Conservation (phyloP, 768 basidiomycete species). For the Boletus reticulatus region DNA sequence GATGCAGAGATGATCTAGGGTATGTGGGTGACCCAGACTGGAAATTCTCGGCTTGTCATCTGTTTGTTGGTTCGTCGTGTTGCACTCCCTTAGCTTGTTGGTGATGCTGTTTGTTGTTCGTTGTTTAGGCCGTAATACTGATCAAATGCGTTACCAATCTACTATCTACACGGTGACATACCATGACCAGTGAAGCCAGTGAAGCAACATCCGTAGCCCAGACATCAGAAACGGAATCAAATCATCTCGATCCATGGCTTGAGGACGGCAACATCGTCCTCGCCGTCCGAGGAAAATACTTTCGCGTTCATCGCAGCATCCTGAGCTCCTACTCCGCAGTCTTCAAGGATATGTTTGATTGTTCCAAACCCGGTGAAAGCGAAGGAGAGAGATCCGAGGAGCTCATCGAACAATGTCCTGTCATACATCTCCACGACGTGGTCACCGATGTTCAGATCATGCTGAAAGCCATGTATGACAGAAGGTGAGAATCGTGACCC, state of each 20-base stretch:
- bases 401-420: slow-evolving; percentile 20
- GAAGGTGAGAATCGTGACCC: slow-evolving; percentile 4
- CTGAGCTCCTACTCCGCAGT: slow-evolving; percentile 27
- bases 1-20: background rate
- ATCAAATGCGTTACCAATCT: too few relatives aligned
- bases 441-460: slow-evolving; percentile 9
- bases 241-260: slow-evolving; percentile 22
- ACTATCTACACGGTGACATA: background rate
- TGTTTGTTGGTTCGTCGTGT: too few relatives aligned
- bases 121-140: too few relatives aligned
- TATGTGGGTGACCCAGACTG: too few relatives aligned
- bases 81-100: too few relatives aligned
- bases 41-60: too few relatives aligned
- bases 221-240: background rate
- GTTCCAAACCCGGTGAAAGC: background rate
- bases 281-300: slow-evolving; percentile 22
- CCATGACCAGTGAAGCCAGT: background rate
- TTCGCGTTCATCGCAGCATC: slow-evolving; percentile 34
- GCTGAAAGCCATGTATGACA: slow-evolving; percentile 21
- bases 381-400: background rate
- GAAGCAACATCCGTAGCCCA: background rate
- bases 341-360: slow-evolving; percentile 31
- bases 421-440: slow-evolving; percentile 17
- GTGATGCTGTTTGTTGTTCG: too few relatives aligned
- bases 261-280: slow-evolving; percentile 34